Evolutionary conservation across 371 early-diverging fungal species (phyloP).

Genomic region (Conidiobolus incongruus): DNA sequence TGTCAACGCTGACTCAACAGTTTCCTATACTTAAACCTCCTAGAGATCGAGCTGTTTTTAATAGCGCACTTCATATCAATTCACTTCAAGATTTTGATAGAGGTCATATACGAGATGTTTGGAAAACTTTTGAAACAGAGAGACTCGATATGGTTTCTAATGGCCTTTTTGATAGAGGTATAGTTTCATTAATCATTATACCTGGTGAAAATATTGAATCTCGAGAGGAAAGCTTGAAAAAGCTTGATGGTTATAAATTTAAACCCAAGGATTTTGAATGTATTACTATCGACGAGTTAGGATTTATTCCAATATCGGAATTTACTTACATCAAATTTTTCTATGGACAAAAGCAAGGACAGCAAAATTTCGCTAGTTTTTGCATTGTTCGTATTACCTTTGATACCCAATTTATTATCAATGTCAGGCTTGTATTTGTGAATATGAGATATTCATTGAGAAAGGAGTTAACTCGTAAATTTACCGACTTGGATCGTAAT

Average conservation of each 20-base stretch:
- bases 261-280: neutral
- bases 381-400: constrained; percentile 9
- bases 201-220: neutral
- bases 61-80: neutral
- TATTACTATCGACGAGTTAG: neutral
- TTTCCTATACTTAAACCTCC: constrained; percentile 3
- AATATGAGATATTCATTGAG: neutral
- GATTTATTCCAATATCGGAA: constrained; percentile 5
- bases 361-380: constrained; percentile 9
- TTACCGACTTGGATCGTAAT: neutral
- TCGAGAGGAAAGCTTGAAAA: neutral
- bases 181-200: constrained; percentile 1
- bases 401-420: neutral
- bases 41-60: constrained; percentile 3
- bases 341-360: constrained; percentile 7
- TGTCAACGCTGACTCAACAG: neutral
- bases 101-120: constrained; percentile 5
- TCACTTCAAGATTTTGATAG: neutral
- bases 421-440: constrained; percentile 1
- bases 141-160: neutral
- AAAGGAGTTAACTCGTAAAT: neutral
- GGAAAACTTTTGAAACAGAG: constrained; percentile 5
- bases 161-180: constrained; percentile 5
- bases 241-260: neutral
- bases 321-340: constrained; percentile 11